Conservation (phyloP, 176 grass and related monocot genomes). For the Urochloa ruziziensis region DNA sequence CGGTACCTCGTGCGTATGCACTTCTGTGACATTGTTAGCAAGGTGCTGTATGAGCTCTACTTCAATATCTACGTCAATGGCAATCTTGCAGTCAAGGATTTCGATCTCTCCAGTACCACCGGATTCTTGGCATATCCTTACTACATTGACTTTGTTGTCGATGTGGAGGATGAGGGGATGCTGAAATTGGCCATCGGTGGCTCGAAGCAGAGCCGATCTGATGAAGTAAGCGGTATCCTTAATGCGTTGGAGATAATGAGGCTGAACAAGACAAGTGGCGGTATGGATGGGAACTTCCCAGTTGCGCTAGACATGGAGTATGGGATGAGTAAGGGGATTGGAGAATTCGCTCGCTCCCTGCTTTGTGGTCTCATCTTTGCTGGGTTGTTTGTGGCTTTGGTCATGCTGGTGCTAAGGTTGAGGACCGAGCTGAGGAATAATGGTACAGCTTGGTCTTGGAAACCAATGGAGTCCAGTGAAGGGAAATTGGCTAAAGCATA, state of each 20-base stretch:
- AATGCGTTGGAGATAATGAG: constrained; percentile 98
- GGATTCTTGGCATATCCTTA: constrained; percentile 67
- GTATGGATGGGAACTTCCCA: constrained; percentile 59
- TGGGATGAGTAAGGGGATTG: constrained; percentile 53
- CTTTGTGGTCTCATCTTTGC: constrained; percentile 70
- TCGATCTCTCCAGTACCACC: constrained; percentile 65
- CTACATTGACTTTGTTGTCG: constrained; percentile 84
- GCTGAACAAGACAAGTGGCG: constrained; percentile 68
- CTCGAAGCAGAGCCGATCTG: constrained; percentile 39
- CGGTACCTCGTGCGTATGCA: constrained; percentile 86
- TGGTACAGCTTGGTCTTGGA: constrained; percentile 33
- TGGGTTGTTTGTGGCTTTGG: constrained; percentile 47
- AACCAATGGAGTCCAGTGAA: constrained; percentile 42
- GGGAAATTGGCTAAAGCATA: constrained; percentile 48
- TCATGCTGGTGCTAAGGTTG: constrained; percentile 63
- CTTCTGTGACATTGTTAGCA: constrained; percentile 89
- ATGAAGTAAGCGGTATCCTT: constrained; percentile 61
- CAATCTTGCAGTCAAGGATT: constrained; percentile 57
- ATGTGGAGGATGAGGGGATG: constrained; percentile 42
- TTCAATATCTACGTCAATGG: constrained; percentile 86
- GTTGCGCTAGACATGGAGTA: constrained; percentile 46
- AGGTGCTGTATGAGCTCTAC: constrained; percentile 62
- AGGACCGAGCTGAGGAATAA: constrained; percentile 54
- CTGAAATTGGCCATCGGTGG: constrained; percentile 64
- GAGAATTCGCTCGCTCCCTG: constrained; percentile 66